Evolutionary conservation across 208 protist species (phyloP), one percentile per base, ranked within the genome.

Genomic region (Trypanosomatidae sp.): DNA sequence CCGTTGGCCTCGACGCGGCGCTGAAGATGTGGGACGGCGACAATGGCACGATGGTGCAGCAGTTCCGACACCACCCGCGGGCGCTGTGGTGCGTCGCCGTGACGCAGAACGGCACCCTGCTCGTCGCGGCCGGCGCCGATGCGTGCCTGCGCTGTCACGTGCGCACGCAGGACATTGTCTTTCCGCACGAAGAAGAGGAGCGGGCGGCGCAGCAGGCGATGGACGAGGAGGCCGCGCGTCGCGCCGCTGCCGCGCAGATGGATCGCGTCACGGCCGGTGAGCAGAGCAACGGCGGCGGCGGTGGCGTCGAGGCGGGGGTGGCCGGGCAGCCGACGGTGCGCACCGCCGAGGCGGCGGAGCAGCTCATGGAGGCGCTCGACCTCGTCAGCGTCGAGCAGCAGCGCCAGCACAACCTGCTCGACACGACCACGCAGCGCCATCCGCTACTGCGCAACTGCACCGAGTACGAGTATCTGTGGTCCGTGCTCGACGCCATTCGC

Each of bases 1-100:
- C 95, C 6, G 68, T 63, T 13, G 87, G 81, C 33, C 96, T 98
- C 53, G 96, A 98, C 59, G 73, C 88, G 23, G 66, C 69, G 2
- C 58, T 99, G 6, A 98, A 98, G 56, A 95, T 96, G 56, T 99
- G 97, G 97, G 98, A 99, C 67, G 95, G 73, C 24, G 97, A 99
- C 59, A 94, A 96, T 46, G 95, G 78, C 66, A 79, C 77, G 19
- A 82, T 83, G 60, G 67, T 97, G 15, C 88, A 95, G 54, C 66
- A 91, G 32, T 70, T 78, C 37, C 67, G 70, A 3, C 73, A 77
- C 47, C 79, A 91, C 53, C 73, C 84, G 50, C 76, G 75, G 28
- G 84, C 78, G 3, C 43, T 95, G 15, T 92, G 81, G 81, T 35
- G 64, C 1, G 43, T 84, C 3, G 66, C 69, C 13, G 68, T 64